Evolutionary conservation across 2,329 filamentous ascomycete species (phyloP).

Genomic region (Magnaporthales sp.): DNA sequence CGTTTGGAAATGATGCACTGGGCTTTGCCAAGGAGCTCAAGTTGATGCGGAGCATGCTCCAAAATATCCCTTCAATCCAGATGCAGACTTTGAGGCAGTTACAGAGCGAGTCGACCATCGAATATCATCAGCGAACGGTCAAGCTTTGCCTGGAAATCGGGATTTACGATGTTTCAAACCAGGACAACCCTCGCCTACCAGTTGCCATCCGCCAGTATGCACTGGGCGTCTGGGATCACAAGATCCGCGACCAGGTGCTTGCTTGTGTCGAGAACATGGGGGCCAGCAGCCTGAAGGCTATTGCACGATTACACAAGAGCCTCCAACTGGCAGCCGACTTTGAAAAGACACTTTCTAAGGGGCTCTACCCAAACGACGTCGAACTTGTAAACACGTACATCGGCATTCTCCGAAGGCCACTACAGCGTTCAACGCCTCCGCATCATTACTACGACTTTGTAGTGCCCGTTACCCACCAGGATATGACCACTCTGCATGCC

Average conservation of each 20-base stretch:
- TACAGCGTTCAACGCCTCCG: conserved; percentile 12
- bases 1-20: conserved; percentile 36
- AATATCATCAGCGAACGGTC: conserved; percentile 39
- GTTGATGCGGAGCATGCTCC: conserved; percentile 35
- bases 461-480: conserved; percentile 27
- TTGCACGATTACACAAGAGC: conserved; percentile 42
- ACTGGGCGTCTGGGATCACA: conserved; percentile 37
- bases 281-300: conserved; percentile 25
- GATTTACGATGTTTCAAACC: conserved; percentile 13
- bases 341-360: conserved; percentile 40
- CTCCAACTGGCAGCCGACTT: conserved; percentile 49
- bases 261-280: conserved; percentile 20
- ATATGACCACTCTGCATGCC: conserved; percentile 25
- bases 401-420: conserved; percentile 33
- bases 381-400: conserved; percentile 39
- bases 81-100: conserved; percentile 44
- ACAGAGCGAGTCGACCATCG: conserved; percentile 38
- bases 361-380: conserved; percentile 31
- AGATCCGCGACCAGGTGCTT: conserved; percentile 34
- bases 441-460: conserved; percentile 20
- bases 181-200: conserved; percentile 15
- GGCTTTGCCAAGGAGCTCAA: conserved; percentile 45
- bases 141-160: conserved; percentile 28
- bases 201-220: conserved; percentile 37
- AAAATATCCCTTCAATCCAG: conserved; percentile 42